Percentiles rank a stretch among this genome's conserved stretches.
Conservation (phyloP, 164 flowering plant genomes). For the Hamamelis virginiana region DNA sequence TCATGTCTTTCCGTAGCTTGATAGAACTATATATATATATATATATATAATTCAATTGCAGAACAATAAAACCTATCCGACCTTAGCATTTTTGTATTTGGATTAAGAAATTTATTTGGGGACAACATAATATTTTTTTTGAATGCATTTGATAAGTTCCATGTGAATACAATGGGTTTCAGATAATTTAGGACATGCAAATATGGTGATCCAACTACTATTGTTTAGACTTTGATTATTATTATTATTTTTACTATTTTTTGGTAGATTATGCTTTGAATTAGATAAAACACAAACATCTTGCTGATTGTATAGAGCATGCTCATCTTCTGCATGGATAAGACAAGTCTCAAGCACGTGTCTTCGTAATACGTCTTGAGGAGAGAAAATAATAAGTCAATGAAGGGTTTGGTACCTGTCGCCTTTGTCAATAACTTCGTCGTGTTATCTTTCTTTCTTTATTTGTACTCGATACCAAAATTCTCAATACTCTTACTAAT, state of each 20-base stretch:
- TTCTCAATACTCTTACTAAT: neutral
- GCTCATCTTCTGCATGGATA: neutral
- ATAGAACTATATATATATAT: no score
- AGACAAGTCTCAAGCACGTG: neutral
- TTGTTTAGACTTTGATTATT: neutral
- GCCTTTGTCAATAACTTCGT: neutral
- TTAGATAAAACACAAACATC: neutral
- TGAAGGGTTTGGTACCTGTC: neutral
- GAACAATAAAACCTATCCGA: neutral
- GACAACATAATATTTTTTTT: neutral
- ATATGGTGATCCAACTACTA: neutral
- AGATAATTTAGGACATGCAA: neutral
- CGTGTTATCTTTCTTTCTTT: neutral
- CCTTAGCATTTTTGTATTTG: neutral
- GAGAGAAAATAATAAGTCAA: neutral
- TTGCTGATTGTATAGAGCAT: neutral
- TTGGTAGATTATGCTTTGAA: neutral
- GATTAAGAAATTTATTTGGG: neutral
- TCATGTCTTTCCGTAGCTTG: no score
- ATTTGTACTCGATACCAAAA: neutral
- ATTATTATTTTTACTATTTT: no score
- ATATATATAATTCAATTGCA: no score
- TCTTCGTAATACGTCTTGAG: neutral
- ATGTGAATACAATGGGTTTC: neutral
- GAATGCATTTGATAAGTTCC: neutral